A percentile compares a stretch with the other conserved stretches of the same genome.
Evolutionary conservation across 108 stramenopile species (phyloP).

Genomic region (Nitzschia putrida): DNA sequence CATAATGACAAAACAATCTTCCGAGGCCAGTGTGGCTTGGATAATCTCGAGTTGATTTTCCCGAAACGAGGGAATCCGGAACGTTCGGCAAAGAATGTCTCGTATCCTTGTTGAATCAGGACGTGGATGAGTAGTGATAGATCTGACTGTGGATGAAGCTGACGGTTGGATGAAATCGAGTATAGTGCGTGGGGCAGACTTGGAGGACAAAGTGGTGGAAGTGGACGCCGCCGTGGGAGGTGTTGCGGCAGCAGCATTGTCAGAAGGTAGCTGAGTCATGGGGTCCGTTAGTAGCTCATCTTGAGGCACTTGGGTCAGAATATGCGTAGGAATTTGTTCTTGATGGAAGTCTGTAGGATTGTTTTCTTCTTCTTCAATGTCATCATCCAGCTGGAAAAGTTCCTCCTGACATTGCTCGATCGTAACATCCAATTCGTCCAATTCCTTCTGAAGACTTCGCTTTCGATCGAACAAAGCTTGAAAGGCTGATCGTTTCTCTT

Average conservation of each 20-base stretch:
- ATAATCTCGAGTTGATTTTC: constrained; percentile 87
- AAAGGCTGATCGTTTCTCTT: constrained; percentile 24
- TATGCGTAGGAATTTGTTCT: constrained; percentile 36
- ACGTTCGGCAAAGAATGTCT: constrained; percentile 47
- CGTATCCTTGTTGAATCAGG: constrained; percentile 5
- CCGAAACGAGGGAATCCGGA: constrained; percentile 75
- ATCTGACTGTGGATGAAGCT: not conserved
- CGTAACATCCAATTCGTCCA: constrained; percentile 43
- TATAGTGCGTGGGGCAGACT: constrained; percentile 1
- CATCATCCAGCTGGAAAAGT: constrained; percentile 57
- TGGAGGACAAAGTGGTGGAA: not conserved
- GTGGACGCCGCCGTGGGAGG: not conserved
- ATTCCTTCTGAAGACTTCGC: constrained; percentile 28
- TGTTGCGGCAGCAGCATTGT: constrained; percentile 6
- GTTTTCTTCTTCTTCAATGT: constrained; percentile 60
- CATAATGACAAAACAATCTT: constrained; percentile 93
- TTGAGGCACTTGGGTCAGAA: constrained; percentile 23
- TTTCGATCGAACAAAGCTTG: constrained; percentile 34
- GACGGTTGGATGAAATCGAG: not conserved
- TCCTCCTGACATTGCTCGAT: constrained; percentile 49
- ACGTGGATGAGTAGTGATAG: not conserved
- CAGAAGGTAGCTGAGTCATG: not conserved
- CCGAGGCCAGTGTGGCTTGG: constrained; percentile 67
- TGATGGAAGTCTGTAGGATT: not conserved
- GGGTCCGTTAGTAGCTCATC: constrained; percentile 27